Evolutionary conservation across 805 yeast genomes (phyloP).

Genomic region (Pichia ethanolica): DNA sequence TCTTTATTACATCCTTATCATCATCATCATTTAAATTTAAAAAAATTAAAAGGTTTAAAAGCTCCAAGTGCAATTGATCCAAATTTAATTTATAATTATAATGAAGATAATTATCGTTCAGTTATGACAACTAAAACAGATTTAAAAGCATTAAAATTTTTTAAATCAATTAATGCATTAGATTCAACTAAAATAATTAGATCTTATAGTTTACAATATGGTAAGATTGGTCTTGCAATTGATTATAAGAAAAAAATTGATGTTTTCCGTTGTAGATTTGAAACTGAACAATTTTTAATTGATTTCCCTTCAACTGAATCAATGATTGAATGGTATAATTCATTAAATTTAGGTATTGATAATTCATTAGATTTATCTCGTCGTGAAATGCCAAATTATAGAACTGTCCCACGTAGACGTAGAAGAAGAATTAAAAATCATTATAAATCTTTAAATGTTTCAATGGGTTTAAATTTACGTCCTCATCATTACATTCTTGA

Average conservation of each 20-base stretch:
- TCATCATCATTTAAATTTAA: slow-evolving; percentile 9
- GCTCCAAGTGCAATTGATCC: slow-evolving; percentile 4
- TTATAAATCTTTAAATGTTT: neutral
- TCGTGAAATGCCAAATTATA: slow-evolving; percentile 65
- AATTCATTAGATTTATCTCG: slow-evolving; percentile 68
- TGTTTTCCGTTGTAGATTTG: slow-evolving; percentile 70
- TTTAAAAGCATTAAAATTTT: slow-evolving; percentile 18
- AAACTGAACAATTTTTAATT: slow-evolving; percentile 72
- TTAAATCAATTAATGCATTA: slow-evolving; percentile 21
- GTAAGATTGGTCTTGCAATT: slow-evolving; percentile 74
- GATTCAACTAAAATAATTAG: slow-evolving; percentile 36
- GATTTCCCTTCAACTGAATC: slow-evolving; percentile 56
- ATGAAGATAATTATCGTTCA: slow-evolving; percentile 19
- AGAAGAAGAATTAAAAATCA: slow-evolving; percentile 31
- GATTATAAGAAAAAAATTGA: slow-evolving; percentile 70
- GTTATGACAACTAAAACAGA: slow-evolving; percentile 23
- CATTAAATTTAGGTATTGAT: slow-evolving; percentile 67
- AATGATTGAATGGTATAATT: slow-evolving; percentile 73
- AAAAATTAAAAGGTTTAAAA: neutral
- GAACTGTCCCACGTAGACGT: slow-evolving; percentile 76
- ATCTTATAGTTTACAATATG: slow-evolving; percentile 77
- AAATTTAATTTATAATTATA: slow-evolving; percentile 1
- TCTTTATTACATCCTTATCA: slow-evolving; percentile 13
- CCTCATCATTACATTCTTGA: neutral
- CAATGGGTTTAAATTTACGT: neutral